Conservation (phyloP, 352 stramenopile genomes). For the Pythium scleroteichum region DNA sequence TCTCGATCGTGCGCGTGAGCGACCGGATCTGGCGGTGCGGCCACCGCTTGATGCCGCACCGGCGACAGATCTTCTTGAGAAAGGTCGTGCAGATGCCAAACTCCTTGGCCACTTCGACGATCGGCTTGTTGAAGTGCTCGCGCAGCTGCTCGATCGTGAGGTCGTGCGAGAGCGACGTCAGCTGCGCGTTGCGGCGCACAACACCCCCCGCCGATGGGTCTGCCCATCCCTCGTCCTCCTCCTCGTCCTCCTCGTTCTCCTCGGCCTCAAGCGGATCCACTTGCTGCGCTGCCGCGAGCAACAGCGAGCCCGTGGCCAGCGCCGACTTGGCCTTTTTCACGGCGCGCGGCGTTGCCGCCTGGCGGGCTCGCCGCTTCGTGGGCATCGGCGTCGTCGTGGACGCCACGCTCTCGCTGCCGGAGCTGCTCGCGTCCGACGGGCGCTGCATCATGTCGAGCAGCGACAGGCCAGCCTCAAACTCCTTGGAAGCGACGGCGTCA, state of each 20-base stretch:
- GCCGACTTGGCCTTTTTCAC: constrained; percentile 4
- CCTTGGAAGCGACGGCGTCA: constrained; percentile 43
- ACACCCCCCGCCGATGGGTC: too few species aligned
- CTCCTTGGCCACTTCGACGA: constrained; percentile 64
- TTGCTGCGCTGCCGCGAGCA: constrained; percentile 27
- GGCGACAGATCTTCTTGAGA: constrained; percentile 74
- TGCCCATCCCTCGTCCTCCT: constrained; percentile 8
- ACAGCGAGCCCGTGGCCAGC: constrained; percentile 7
- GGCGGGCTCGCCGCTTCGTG: constrained; percentile 5
- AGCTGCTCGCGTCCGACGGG: too few species aligned
- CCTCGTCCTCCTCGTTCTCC: neutral
- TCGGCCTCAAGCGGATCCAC: constrained; percentile 9
- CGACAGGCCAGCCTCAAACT: constrained; percentile 63
- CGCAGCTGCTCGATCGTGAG: constrained; percentile 64
- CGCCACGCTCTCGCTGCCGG: too few species aligned
- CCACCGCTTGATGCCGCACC: constrained; percentile 65
- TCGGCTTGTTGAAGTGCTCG: constrained; percentile 61
- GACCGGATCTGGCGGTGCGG: constrained; percentile 71
- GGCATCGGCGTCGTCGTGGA: too few species aligned
- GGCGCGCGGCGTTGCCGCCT: neutral
- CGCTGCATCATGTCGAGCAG: constrained; percentile 65
- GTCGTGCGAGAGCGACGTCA: constrained; percentile 50
- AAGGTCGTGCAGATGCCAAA: constrained; percentile 80
- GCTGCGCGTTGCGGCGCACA: constrained; percentile 41
- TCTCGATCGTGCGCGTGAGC: constrained; percentile 68